These are phyloP conservation scores for Zelonia costaricensis DNA, from an alignment of 208 protist genomes.

Conservation along the genomic window DNA sequence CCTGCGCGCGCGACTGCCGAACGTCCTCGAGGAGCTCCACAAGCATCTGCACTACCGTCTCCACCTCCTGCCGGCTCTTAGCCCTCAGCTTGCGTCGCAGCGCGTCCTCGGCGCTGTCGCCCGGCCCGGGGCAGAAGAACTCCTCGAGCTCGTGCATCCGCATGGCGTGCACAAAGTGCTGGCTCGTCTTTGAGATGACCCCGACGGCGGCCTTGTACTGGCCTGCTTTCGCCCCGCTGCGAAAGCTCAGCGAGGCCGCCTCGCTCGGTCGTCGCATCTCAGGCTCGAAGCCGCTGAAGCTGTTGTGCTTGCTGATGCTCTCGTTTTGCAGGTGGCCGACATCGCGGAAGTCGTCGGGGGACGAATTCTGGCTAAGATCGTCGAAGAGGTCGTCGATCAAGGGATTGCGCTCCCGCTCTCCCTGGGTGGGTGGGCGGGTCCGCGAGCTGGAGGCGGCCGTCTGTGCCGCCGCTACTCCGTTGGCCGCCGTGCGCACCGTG, in stretches of 20 bases:
- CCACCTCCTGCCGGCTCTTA: slow-evolving; percentile 31
- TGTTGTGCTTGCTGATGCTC: slow-evolving; percentile 15
- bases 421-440: too few relatives aligned
- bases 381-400: slow-evolving; percentile 50
- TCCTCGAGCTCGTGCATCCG: slow-evolving; percentile 40
- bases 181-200: slow-evolving; percentile 28
- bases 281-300: slow-evolving; percentile 2
- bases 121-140: slow-evolving; percentile 21
- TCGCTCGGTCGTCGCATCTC: slow-evolving; percentile 4
- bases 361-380: slow-evolving; percentile 14
- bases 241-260: neutral
- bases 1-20: slow-evolving; percentile 19
- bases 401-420: slow-evolving; percentile 20
- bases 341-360: neutral
- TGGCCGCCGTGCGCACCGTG: neutral
- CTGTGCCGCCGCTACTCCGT: neutral
- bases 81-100: slow-evolving; percentile 20
- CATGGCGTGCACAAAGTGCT: slow-evolving; percentile 61
- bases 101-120: slow-evolving; percentile 16
- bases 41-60: slow-evolving; percentile 35
- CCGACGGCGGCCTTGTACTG: slow-evolving; percentile 20
- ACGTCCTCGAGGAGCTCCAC: slow-evolving; percentile 55
- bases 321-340: slow-evolving; percentile 2
- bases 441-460: neutral
- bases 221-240: neutral